Evolutionary conservation across 768 basidiomycete genomes (phyloP), one percentile per base, ranked within the genome.

Genomic region (Amanita inopinata): DNA sequence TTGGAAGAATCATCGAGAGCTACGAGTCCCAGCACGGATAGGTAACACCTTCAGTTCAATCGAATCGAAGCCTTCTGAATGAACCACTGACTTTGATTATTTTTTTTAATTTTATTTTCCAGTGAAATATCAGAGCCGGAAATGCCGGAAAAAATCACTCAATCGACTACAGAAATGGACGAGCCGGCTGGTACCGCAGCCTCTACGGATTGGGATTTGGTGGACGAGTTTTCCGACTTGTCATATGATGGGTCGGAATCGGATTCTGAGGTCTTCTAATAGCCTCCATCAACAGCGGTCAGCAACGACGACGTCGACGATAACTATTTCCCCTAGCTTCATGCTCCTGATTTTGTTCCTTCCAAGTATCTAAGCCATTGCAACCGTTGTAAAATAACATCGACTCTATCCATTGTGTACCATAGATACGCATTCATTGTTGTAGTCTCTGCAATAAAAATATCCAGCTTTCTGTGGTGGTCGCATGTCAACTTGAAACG

Each of bases 151-250:
- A 17, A 7, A 22, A n/a, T 6, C 9, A 22, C 10, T 1, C 31
- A 3, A 19, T 28, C 5, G 19, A 14, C 10, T 19, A 27, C n/a
- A n/a, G n/a, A n/a, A n/a, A n/a, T 19, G 14, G 31, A 28, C 15
- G 25, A 28, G 20, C 38, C 9, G 6, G 9, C 38, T 7, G 15
- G 14, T 8, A 41, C 30, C 14, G 30, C 40, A 2, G 6, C 18
- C 11, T 41, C 33, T 9, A 25, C n/a, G n/a, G n/a, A 37, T 4
- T 44, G 43, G 43, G 43, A 43, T n/a, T 14, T 43, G 15, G 11
- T 43, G n/a, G 41, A 43, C 17, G 41, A 27, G 14, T n/a, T 27
- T 39, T 39, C 38, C n/a, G n/a, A n/a, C n/a, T n/a, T n/a, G 8
- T 39, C 38, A 3, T 39, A 15, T 15, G 38, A 28, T 15, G 38